Base-by-base conservation (phyloP, 176 grass and related monocot genomes). In the Zea luxurians region DNA sequence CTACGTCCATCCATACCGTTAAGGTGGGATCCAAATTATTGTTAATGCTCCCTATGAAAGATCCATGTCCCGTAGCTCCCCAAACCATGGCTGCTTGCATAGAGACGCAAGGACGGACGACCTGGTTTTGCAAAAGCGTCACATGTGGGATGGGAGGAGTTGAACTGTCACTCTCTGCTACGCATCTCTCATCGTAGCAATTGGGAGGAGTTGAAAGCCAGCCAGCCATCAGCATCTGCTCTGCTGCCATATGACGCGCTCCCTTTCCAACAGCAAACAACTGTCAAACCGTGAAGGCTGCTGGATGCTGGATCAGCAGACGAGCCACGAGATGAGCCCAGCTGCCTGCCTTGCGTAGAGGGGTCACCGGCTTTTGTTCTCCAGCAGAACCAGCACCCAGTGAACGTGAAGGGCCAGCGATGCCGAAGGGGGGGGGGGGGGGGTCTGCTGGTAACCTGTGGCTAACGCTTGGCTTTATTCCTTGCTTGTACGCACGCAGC, bases 141-240 rank as follows among this genome's bases (percentile, higher is more conserved):
- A 66, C 86, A 84, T 81, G 58, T 74, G 78, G 70, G 71, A 65
- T 27, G 27, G 27, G 27, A 27, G 27, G 48, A 70, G 71, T 75
- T 38, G 61, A 77, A 66, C 12, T 53, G 70, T 35, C 66, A 73
- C 79, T 27, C 34, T 60, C 34, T 60, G 65, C 63, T 61, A 80
- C 70, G 71, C 71, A 81, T 81, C 86, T 81, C 86, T 84, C 57
- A 81, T 80, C 77, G 72, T 88, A 71, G 65, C 71, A 57, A 84
- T 71, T 27, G 27, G 27, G 27, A 27, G 27, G 27, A 27, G 27
- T 27, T 81, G 48, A 88, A 69, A 88, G 81, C n/a, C 70, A 47
- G 42, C 37, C 66, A 35, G 40, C 27, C 70, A 78, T 67, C 80
- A 70, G 80, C 61, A 69, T 73, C 73, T 45, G 61, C 44, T 5